These are phyloP conservation scores for Hypoxylon sp. DNA, from an alignment of 2,329 filamentous ascomycete genomes.

Conservation along the genomic window DNA sequence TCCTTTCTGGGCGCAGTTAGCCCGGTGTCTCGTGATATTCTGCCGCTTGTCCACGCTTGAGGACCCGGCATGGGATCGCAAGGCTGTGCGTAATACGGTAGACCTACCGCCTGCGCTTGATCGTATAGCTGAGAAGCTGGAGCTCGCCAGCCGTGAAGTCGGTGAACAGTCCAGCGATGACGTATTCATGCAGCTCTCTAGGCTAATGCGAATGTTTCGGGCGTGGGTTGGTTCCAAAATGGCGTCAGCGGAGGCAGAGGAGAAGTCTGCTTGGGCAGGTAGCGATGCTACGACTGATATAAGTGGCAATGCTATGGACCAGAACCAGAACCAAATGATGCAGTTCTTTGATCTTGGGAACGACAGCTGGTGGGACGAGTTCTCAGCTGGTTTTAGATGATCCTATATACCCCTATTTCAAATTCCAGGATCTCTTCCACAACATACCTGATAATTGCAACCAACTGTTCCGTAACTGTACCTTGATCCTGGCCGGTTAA, in stretches of 20 bases:
- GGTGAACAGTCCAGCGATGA: constrained; percentile 50
- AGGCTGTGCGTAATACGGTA: constrained; percentile 53
- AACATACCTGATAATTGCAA: neutral
- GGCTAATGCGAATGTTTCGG: constrained; percentile 21
- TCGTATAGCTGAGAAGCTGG: constrained; percentile 49
- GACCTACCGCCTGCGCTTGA: constrained; percentile 52
- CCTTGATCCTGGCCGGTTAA: neutral
- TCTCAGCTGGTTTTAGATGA: constrained; percentile 10
- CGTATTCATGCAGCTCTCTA: constrained; percentile 23
- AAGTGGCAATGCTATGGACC: neutral
- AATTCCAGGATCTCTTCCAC: neutral
- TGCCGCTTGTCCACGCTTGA: constrained; percentile 55
- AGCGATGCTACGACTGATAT: neutral
- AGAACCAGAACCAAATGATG: constrained; percentile 7
- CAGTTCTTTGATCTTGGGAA: constrained; percentile 17
- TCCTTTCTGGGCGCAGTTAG: constrained; percentile 56
- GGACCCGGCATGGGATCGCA: constrained; percentile 56
- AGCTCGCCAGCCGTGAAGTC: constrained; percentile 47
- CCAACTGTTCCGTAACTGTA: neutral
- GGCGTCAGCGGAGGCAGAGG: neutral
- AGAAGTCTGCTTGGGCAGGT: constrained; percentile 3
- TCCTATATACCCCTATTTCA: neutral
- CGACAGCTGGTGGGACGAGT: constrained; percentile 22
- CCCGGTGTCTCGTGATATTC: constrained; percentile 53
- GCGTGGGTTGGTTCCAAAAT: constrained; percentile 8